Conservation (phyloP, 192 early-diverging fungal genomes). For the Coemansia sp. region DNA sequence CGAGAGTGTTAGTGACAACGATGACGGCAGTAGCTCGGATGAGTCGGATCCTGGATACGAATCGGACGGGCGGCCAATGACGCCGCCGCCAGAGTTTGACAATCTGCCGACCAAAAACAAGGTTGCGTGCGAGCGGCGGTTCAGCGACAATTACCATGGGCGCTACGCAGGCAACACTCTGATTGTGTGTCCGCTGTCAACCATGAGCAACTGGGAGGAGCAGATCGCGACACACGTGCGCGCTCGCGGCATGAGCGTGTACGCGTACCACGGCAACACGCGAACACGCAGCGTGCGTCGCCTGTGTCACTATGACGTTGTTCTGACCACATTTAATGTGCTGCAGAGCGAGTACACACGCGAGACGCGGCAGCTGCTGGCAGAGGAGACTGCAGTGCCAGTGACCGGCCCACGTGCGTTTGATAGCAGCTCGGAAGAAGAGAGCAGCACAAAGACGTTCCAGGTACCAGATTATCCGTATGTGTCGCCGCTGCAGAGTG, state of each 20-base stretch:
- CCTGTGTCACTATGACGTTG: slow-evolving; percentile 64
- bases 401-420: slow-evolving; percentile 3
- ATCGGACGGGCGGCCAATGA: slow-evolving; percentile 34
- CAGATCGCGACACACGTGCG: slow-evolving; percentile 59
- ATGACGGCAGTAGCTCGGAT: background rate
- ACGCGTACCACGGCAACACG: slow-evolving; percentile 64
- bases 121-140: slow-evolving; percentile 41
- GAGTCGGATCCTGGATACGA: slow-evolving; percentile 8
- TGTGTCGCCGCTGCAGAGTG: slow-evolving; percentile 48
- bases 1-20: background rate
- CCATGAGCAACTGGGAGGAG: slow-evolving; percentile 73
- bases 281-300: slow-evolving; percentile 48
- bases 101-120: slow-evolving; percentile 34
- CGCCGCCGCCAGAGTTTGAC: slow-evolving; percentile 43
- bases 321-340: slow-evolving; percentile 72
- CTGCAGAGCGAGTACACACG: slow-evolving; percentile 58
- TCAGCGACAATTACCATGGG: slow-evolving; percentile 40
- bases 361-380: slow-evolving; percentile 33
- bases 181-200: slow-evolving; percentile 70
- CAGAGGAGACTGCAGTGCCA: background rate
- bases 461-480: slow-evolving; percentile 40
- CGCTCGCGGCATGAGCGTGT: slow-evolving; percentile 41
- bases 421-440: slow-evolving; percentile 42
- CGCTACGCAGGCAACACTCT: slow-evolving; percentile 60
- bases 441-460: slow-evolving; percentile 26